These are phyloP conservation scores for Melampsora americana DNA, from an alignment of 1,284 basidiomycete genomes.

Conservation along the genomic window DNA sequence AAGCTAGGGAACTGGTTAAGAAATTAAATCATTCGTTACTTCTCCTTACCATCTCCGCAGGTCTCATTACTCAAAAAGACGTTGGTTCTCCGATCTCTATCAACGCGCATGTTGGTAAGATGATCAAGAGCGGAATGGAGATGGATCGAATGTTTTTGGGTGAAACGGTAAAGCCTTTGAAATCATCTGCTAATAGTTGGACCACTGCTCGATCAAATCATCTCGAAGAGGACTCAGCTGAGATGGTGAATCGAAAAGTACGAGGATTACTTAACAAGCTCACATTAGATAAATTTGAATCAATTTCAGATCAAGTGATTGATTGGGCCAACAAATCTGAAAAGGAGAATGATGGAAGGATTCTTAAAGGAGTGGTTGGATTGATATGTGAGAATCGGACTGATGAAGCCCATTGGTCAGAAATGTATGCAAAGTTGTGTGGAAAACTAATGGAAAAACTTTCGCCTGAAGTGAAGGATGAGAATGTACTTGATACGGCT, in stretches of 20 bases:
- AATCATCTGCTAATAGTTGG: slow-evolving; percentile 43
- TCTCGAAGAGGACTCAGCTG: slow-evolving; percentile 64
- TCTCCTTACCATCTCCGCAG: no score
- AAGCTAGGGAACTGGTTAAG: no score
- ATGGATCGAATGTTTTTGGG: slow-evolving; percentile 44
- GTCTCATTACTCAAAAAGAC: not conserved
- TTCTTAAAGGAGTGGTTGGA: slow-evolving; percentile 89
- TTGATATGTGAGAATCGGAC: slow-evolving; percentile 96
- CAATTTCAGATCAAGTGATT: slow-evolving; percentile 88
- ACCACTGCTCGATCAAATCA: slow-evolving; percentile 12
- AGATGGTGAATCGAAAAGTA: slow-evolving; percentile 88
- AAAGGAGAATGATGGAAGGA: slow-evolving; percentile 86
- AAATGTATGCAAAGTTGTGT: slow-evolving; percentile 94
- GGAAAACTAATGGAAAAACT: slow-evolving; percentile 89
- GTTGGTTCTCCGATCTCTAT: not conserved
- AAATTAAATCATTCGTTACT: no score
- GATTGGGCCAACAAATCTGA: slow-evolving; percentile 90
- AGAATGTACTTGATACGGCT: slow-evolving; percentile 70
- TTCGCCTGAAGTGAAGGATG: slow-evolving; percentile 79
- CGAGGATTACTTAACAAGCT: slow-evolving; percentile 91
- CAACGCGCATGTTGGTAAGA: not conserved
- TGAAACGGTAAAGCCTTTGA: slow-evolving; percentile 29
- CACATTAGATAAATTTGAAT: slow-evolving; percentile 93
- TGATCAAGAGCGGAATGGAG: not conserved
- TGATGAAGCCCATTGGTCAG: slow-evolving; percentile 89